A percentile compares a stretch with the other conserved stretches of the same genome.
Conservation (phyloP, 345 rosid species). For the Kandelia obovata region DNA sequence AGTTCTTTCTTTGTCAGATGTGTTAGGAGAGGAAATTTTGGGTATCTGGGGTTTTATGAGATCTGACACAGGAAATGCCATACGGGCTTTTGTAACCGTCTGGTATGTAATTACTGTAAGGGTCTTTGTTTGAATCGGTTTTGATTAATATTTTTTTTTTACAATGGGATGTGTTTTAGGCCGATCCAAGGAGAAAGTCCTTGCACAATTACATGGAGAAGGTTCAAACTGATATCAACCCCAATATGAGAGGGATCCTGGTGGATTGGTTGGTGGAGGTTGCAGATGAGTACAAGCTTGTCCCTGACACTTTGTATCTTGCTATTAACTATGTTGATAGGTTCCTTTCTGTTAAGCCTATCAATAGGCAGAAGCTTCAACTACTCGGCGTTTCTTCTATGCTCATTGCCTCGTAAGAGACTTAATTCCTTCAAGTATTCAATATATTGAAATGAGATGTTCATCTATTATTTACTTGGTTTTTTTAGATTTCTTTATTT, state of each 20-base stretch:
- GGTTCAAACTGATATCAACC: slow-evolving; percentile 57
- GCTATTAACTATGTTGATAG: slow-evolving; percentile 55
- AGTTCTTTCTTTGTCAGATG: too few relatives aligned
- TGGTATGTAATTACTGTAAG: too few relatives aligned
- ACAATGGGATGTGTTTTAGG: slow-evolving; percentile 26
- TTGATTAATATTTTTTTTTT: neutral
- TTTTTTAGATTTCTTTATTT: neutral
- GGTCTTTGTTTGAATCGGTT: neutral
- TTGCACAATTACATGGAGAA: slow-evolving; percentile 59
- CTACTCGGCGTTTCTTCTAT: slow-evolving; percentile 75
- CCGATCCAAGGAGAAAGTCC: slow-evolving; percentile 55
- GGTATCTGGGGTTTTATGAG: too few relatives aligned
- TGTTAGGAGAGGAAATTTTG: too few relatives aligned
- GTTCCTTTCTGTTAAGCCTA: slow-evolving; percentile 46
- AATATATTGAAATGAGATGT: neutral
- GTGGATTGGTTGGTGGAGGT: slow-evolving; percentile 92
- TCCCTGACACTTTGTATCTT: slow-evolving; percentile 54
- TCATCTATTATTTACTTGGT: slow-evolving; percentile 1
- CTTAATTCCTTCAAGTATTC: neutral
- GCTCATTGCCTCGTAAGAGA: slow-evolving; percentile 84
- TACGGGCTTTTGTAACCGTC: too few relatives aligned
- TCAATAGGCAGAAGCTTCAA: slow-evolving; percentile 61
- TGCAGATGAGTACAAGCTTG: slow-evolving; percentile 69
- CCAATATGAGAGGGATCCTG: slow-evolving; percentile 70
- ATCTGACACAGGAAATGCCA: too few relatives aligned